phyloP scores from a whole-genome alignment of 495 filamentous ascomycete species.

The Geopyxis carbonaria region DNA sequence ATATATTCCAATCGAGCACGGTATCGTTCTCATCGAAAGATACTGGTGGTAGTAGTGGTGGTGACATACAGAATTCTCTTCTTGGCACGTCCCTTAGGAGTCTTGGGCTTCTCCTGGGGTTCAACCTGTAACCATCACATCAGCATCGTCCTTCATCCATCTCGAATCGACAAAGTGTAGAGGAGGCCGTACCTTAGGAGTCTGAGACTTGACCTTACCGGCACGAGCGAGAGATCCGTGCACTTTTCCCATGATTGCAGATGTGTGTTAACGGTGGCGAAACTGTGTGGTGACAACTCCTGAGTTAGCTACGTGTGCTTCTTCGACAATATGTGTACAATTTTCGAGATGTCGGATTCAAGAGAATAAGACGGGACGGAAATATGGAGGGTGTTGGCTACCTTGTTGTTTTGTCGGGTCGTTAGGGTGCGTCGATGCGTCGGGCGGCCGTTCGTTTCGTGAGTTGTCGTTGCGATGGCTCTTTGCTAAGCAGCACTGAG shows the following conservation, averaged over 20 bases:
- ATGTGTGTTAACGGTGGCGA: conserved; percentile 19
- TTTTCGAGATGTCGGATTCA: too few relatives aligned
- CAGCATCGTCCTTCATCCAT: conserved; percentile 2
- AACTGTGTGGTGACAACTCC: too few relatives aligned
- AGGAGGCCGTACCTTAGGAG: conserved; percentile 55
- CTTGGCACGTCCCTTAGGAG: conserved; percentile 94
- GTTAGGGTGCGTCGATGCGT: too few relatives aligned
- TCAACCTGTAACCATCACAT: conserved; percentile 42
- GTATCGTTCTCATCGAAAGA: neutral
- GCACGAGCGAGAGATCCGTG: conserved; percentile 91
- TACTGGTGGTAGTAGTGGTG: too few relatives aligned
- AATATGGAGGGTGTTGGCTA: too few relatives aligned
- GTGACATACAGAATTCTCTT: conserved; percentile 63
- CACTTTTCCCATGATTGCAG: conserved; percentile 70
- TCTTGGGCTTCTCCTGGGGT: conserved; percentile 80
- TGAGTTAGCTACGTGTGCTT: too few relatives aligned
- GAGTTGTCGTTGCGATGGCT: too few relatives aligned
- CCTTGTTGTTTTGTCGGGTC: too few relatives aligned
- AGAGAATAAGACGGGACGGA: too few relatives aligned
- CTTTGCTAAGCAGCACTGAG: too few relatives aligned
- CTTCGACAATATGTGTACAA: too few relatives aligned
- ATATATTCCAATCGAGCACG: neutral
- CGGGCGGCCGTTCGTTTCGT: too few relatives aligned
- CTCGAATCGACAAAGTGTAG: conserved; percentile 1
- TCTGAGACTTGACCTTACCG: conserved; percentile 89